These are phyloP conservation scores for Ormosia semicastrata DNA, from an alignment of 306 rosid genomes.

Conservation along the genomic window DNA sequence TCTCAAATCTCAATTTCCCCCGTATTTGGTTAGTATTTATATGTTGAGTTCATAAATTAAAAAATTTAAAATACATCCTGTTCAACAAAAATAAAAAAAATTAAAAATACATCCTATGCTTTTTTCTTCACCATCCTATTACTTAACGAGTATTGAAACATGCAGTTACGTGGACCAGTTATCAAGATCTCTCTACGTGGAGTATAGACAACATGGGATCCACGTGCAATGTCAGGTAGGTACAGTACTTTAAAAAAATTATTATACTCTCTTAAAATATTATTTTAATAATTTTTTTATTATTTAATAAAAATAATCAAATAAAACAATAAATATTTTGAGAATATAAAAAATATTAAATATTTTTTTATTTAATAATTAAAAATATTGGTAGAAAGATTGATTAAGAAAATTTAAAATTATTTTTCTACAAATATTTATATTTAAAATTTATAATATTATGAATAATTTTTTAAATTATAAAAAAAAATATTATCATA, in stretches of 20 bases:
- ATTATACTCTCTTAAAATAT: no score
- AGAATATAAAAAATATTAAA: no score
- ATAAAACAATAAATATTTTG: no score
- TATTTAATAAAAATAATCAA: no score
- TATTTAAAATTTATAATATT: no score
- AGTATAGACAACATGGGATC: conserved; percentile 56
- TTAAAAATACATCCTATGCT: neutral
- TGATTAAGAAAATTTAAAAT: no score
- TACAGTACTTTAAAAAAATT: neutral
- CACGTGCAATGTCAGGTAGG: conserved; percentile 83
- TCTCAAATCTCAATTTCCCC: neutral
- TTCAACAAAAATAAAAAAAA: neutral
- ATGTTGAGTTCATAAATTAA: neutral
- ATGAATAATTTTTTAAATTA: no score
- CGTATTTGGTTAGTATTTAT: neutral
- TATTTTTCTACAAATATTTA: no score
- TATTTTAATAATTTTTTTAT: no score
- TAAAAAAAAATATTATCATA: no score
- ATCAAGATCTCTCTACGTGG: conserved; percentile 59
- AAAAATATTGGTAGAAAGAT: no score
- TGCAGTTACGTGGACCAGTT: conserved; percentile 66
- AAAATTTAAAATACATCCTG: neutral
- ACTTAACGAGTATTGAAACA: neutral
- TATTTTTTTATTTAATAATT: no score
- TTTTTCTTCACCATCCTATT: neutral